Conservation (phyloP, 192 early-diverging fungal genomes). For the Coemansia sp. region DNA sequence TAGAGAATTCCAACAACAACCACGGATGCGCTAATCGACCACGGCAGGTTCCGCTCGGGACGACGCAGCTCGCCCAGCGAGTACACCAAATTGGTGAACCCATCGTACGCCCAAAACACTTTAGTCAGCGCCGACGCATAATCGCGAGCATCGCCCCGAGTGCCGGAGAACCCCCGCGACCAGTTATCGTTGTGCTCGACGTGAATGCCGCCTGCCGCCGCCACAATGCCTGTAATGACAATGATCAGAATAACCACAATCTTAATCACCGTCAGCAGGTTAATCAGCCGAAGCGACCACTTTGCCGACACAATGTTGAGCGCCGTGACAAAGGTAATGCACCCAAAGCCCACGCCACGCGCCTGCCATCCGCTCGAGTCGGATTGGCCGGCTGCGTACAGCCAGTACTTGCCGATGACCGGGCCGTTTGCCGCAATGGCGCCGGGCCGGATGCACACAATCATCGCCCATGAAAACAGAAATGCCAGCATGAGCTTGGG, state of each 20-base stretch:
- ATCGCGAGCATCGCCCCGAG: conserved; percentile 52
- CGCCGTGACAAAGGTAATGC: conserved; percentile 60
- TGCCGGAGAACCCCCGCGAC: conserved; percentile 64
- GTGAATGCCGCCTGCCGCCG: conserved; percentile 58
- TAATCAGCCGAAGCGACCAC: conserved; percentile 67
- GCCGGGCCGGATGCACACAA: conserved; percentile 57
- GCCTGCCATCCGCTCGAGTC: conserved; percentile 47
- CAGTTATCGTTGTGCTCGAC: conserved; percentile 42
- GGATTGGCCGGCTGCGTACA: conserved; percentile 47
- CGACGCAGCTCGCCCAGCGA: conserved; percentile 82
- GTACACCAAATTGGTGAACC: conserved; percentile 78
- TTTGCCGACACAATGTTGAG: conserved; percentile 67
- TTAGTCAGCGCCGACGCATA: conserved; percentile 57
- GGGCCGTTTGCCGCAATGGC: conserved; percentile 55
- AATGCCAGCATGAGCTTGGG: conserved; percentile 56
- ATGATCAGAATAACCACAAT: conserved; percentile 67
- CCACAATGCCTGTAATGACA: conserved; percentile 65
- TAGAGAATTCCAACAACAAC: conserved; percentile 71
- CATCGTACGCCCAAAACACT: conserved; percentile 60
- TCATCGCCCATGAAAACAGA: conserved; percentile 57
- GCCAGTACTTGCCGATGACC: conserved; percentile 58
- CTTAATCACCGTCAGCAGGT: conserved; percentile 72
- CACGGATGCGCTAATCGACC: conserved; percentile 75
- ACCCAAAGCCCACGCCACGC: conserved; percentile 59
- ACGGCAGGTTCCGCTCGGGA: conserved; percentile 75